These are phyloP conservation scores for Exophiala bonariae DNA, from an alignment of 2,329 filamentous ascomycete genomes.

Conservation along the genomic window DNA sequence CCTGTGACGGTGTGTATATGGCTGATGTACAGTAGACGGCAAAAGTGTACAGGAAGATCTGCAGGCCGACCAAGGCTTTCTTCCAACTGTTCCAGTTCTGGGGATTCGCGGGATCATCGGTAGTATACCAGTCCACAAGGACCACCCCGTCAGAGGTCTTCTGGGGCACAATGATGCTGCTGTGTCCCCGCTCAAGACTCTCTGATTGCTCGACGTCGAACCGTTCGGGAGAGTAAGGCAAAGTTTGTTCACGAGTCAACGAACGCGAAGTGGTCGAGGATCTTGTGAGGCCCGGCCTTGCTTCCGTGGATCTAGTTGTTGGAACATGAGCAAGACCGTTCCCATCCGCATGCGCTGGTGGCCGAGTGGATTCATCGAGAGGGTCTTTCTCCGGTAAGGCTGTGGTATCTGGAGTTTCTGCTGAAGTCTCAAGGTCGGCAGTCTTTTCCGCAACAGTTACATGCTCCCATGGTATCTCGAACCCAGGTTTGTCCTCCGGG, in stretches of 20 bases:
- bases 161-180: constrained; percentile 33
- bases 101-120: constrained; percentile 57
- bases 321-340: constrained; percentile 12
- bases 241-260: constrained; percentile 28
- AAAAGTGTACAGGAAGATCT: constrained; percentile 35
- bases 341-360: constrained; percentile 10
- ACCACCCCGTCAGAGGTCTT: constrained; percentile 38
- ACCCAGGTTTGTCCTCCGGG: constrained; percentile 41
- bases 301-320: constrained; percentile 14
- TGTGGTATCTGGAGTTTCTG: background rate
- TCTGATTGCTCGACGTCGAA: constrained; percentile 34
- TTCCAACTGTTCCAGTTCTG: constrained; percentile 36
- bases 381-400: constrained; percentile 1
- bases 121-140: constrained; percentile 42
- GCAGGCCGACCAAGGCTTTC: constrained; percentile 27
- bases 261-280: constrained; percentile 22
- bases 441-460: constrained; percentile 19
- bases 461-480: constrained; percentile 32
- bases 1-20: constrained; percentile 34
- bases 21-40: constrained; percentile 38
- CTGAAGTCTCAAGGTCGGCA: constrained; percentile 14
- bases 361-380: constrained; percentile 2
- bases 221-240: constrained; percentile 30
- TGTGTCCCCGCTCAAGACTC: constrained; percentile 30
- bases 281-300: background rate